phyloP scores from a whole-genome alignment of 129 eudicot genomes.

The Flaveria ramosissima region DNA sequence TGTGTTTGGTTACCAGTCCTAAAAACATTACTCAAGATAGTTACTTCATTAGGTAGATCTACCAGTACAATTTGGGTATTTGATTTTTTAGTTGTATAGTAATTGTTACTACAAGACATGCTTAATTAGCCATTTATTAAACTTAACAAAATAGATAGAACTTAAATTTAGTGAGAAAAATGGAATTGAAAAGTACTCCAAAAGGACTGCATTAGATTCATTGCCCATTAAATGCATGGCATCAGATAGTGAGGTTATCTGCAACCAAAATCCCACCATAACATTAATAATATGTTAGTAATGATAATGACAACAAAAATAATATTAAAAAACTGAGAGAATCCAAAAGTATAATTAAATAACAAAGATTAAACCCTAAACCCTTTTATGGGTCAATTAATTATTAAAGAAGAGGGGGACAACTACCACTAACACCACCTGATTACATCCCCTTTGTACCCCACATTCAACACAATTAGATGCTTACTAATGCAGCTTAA shows the following conservation, averaged over 20 bases:
- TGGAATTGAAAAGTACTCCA: constrained; percentile 1
- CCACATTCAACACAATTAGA: constrained; percentile 15
- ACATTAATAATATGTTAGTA: neutral
- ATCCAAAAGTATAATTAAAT: constrained; percentile 19
- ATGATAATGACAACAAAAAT: constrained; percentile 20
- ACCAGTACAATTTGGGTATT: neutral
- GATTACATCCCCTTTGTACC: constrained; percentile 7
- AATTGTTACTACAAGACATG: neutral
- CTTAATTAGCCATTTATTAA: constrained; percentile 7
- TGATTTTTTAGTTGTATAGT: neutral
- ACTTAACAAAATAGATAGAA: constrained; percentile 12
- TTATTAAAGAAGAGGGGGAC: constrained; percentile 6
- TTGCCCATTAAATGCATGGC: constrained; percentile 13
- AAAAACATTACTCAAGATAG: too few species aligned
- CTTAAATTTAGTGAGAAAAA: constrained; percentile 22
- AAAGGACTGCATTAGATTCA: constrained; percentile 17
- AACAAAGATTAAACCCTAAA: constrained; percentile 37
- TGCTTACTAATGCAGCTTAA: constrained; percentile 4
- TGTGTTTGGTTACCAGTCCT: too few species aligned
- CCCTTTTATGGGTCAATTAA: constrained; percentile 10
- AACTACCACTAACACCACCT: constrained; percentile 23
- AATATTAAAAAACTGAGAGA: constrained; percentile 16
- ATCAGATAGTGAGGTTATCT: constrained; percentile 1
- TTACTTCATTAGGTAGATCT: too few species aligned
- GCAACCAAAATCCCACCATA: constrained; percentile 28